Evolutionary conservation across 108 stramenopile genomes (phyloP), one percentile per base, ranked within the genome.

Genomic region (Cyclotella choctawhatcheeana): DNA sequence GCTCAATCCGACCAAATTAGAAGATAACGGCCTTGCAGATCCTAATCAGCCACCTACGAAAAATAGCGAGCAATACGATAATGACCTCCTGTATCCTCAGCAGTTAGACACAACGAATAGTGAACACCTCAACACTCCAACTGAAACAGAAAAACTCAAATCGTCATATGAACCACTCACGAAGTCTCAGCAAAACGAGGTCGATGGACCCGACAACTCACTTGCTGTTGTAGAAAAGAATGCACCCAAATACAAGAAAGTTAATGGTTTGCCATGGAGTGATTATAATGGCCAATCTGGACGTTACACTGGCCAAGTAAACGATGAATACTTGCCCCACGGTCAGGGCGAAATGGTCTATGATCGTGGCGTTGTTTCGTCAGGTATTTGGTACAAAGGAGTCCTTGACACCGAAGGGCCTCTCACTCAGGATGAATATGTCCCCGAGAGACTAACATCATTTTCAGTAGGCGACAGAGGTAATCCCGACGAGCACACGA

Each of bases 231-330:
- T 75, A 20, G 56, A 58, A 35, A 30, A 47, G 18, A 63, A 64
- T 48, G 34, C 43, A 29, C 64, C 58, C 25, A 64, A 44, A 6
- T 25, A 6, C n/a, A 78, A 78, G 56, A 58, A 59, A 71, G 77
- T 78, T 8, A 78, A 78, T 66, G 77, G 77, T 2, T 34, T 78
- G 44, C 77, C 77, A 18, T 78, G 77, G 77, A 78, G 69, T 64
- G 77, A 78, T 60, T 78, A 78, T 37, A 78, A 78, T 40, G 77
- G 77, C 18, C 63, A 66, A 58, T 71, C 69, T 30, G 77, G 77
- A 20, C 63, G 77, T 22, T 78, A 78, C 40, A 78, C 77, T 30
- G 77, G 77, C 8, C 69, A 70, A 58, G 69, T 78, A 10, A 78
- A 78, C 34, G 69, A 71, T 26, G 40, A 78, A 31, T 78, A 66